Evolutionary conservation across 177 flowering plant species (phyloP).

Genomic region (Telopea speciosissima): DNA sequence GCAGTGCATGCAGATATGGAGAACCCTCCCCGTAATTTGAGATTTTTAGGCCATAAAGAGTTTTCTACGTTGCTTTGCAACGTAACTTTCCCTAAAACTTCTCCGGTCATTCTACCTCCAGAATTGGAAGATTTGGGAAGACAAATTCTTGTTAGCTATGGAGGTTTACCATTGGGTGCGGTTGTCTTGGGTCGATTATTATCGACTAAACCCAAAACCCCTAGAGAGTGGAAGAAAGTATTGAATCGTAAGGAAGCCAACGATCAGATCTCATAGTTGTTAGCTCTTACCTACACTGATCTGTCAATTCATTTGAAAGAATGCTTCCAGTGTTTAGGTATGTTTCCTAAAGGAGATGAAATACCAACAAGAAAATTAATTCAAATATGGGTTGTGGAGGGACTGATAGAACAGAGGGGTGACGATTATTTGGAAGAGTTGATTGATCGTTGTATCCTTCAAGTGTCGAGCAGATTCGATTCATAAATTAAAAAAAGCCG

Average conservation of each 20-base stretch:
- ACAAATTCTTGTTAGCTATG: neutral
- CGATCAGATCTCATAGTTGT: neutral
- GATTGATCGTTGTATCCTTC: neutral
- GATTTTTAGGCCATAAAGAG: neutral
- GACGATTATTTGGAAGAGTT: no score
- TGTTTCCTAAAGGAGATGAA: constrained; percentile 6
- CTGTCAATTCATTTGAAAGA: no score
- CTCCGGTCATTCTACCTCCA: neutral
- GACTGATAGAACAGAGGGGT: no score
- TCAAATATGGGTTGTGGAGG: no score
- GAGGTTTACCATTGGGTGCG: neutral
- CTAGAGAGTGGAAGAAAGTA: neutral
- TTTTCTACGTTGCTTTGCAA: neutral
- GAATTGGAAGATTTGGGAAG: neutral
- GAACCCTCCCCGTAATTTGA: neutral
- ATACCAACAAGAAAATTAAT: neutral
- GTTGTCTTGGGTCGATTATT: neutral
- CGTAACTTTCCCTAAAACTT: neutral
- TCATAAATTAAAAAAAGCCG: neutral
- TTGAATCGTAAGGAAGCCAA: neutral
- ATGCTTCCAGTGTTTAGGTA: neutral
- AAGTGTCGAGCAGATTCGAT: neutral
- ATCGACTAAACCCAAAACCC: neutral
- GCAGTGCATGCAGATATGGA: neutral
- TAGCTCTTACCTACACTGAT: neutral